phyloP scores from a whole-genome alignment of 345 rosid species.

The Moringa oleifera region DNA sequence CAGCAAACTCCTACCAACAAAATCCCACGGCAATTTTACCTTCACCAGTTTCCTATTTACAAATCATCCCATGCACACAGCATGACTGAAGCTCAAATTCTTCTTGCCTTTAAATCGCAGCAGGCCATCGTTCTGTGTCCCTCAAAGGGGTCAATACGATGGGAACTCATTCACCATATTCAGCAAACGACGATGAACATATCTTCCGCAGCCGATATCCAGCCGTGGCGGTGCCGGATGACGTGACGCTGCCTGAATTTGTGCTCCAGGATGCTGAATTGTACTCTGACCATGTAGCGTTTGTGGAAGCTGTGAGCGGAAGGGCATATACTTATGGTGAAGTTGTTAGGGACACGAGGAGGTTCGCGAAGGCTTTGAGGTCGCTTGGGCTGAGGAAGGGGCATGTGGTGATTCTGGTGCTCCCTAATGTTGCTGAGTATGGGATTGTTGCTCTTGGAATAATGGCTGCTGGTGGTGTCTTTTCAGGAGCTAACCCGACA shows the following conservation, averaged over 20 bases:
- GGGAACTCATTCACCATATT: conserved; percentile 8
- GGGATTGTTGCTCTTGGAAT: conserved; percentile 77
- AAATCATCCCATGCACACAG: too few relatives aligned
- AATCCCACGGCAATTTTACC: too few relatives aligned
- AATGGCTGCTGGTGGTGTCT: conserved; percentile 89
- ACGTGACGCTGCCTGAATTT: conserved; percentile 69
- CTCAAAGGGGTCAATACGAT: conserved; percentile 8
- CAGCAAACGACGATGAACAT: conserved; percentile 33
- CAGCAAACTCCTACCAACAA: too few relatives aligned
- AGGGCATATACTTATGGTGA: conserved; percentile 61
- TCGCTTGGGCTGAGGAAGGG: conserved; percentile 85
- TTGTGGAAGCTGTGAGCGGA: conserved; percentile 75
- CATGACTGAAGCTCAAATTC: too few relatives aligned
- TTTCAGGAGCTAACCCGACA: conserved; percentile 87
- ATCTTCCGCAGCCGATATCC: conserved; percentile 64
- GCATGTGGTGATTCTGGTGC: conserved; percentile 69
- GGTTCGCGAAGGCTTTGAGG: conserved; percentile 73
- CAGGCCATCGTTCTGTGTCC: too few relatives aligned
- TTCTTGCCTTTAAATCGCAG: too few relatives aligned
- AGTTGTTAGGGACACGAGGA: conserved; percentile 54
- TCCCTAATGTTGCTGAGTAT: conserved; percentile 86
- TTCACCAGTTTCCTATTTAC: too few relatives aligned
- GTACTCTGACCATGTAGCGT: conserved; percentile 68
- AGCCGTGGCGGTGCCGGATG: conserved; percentile 53
- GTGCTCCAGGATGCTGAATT: conserved; percentile 74